These are phyloP conservation scores for Poa annua DNA, from an alignment of 176 grass and related monocot species.

Conservation along the genomic window DNA sequence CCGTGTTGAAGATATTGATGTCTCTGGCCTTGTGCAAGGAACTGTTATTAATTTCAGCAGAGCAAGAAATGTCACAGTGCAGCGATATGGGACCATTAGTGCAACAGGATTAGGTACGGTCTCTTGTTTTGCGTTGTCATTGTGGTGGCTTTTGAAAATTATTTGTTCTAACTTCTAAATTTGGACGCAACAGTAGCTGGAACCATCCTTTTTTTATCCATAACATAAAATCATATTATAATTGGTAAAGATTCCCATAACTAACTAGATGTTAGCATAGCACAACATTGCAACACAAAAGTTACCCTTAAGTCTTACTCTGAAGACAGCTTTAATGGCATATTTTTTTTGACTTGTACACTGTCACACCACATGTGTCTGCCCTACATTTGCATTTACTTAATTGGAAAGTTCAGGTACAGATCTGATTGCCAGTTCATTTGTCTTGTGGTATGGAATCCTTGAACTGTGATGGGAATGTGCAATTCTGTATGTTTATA, in stretches of 20 bases:
- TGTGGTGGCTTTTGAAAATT: constrained; percentile 24
- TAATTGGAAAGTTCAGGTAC: background rate
- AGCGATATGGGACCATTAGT: constrained; percentile 73
- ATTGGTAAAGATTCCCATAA: constrained; percentile 14
- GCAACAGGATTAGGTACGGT: constrained; percentile 76
- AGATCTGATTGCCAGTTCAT: background rate
- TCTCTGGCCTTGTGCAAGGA: constrained; percentile 92
- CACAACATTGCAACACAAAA: constrained; percentile 1
- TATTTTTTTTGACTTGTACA: constrained; percentile 6
- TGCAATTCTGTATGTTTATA: constrained; percentile 7
- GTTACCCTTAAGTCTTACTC: background rate
- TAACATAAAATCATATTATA: constrained; percentile 19
- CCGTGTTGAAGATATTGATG: constrained; percentile 97
- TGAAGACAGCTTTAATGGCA: constrained; percentile 8
- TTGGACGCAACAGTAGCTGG: constrained; percentile 24
- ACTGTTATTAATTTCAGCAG: constrained; percentile 91
- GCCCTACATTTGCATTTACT: constrained; percentile 15
- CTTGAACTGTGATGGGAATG: background rate
- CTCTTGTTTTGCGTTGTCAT: constrained; percentile 27
- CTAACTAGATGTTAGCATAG: background rate
- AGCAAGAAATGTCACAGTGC: constrained; percentile 80
- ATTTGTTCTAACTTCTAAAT: constrained; percentile 17
- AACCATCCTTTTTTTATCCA: constrained; percentile 21
- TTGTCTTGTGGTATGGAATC: background rate
- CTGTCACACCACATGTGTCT: background rate